These are phyloP conservation scores for Phytophthora colocasiae DNA, from an alignment of 352 stramenopile genomes.

Conservation along the genomic window DNA sequence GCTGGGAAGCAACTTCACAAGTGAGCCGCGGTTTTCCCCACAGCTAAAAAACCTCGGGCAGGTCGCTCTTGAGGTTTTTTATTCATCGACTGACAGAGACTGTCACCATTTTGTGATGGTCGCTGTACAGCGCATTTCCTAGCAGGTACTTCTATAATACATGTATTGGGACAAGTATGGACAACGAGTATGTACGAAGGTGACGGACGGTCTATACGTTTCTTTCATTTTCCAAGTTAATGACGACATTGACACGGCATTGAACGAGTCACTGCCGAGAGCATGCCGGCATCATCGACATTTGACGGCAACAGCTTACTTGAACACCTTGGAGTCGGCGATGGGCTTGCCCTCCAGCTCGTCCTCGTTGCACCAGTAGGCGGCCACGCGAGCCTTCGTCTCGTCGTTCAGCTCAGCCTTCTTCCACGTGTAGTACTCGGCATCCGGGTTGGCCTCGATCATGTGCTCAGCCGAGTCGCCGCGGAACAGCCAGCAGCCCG, in stretches of 20 bases:
- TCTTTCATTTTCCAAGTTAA: slow-evolving; percentile 35
- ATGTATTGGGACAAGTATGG: no score
- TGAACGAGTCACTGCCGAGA: not conserved
- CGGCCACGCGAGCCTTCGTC: slow-evolving; percentile 81
- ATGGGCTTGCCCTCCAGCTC: slow-evolving; percentile 90
- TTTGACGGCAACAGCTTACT: slow-evolving; percentile 70
- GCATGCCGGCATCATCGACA: slow-evolving; percentile 11
- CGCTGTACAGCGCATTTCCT: no score
- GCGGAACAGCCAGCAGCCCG: slow-evolving; percentile 92
- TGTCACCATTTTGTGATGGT: slow-evolving; percentile 1
- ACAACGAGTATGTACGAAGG: not conserved
- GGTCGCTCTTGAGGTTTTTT: slow-evolving; percentile 17
- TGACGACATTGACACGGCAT: slow-evolving; percentile 2
- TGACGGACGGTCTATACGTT: slow-evolving; percentile 11
- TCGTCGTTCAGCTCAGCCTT: slow-evolving; percentile 76
- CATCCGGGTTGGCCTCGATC: slow-evolving; percentile 91
- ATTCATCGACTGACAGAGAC: not conserved
- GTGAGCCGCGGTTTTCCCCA: slow-evolving; percentile 21
- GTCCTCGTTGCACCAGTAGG: slow-evolving; percentile 92
- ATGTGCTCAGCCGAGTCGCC: slow-evolving; percentile 90
- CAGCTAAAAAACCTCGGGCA: slow-evolving; percentile 23
- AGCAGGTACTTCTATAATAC: no score
- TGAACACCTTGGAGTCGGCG: slow-evolving; percentile 95
- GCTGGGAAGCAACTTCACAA: slow-evolving; percentile 38
- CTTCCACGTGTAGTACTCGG: slow-evolving; percentile 94